Evolutionary conservation across 2,329 filamentous ascomycete species (phyloP), one percentile per base, ranked within the genome.

Genomic region (Pseudocercospora crystallina): DNA sequence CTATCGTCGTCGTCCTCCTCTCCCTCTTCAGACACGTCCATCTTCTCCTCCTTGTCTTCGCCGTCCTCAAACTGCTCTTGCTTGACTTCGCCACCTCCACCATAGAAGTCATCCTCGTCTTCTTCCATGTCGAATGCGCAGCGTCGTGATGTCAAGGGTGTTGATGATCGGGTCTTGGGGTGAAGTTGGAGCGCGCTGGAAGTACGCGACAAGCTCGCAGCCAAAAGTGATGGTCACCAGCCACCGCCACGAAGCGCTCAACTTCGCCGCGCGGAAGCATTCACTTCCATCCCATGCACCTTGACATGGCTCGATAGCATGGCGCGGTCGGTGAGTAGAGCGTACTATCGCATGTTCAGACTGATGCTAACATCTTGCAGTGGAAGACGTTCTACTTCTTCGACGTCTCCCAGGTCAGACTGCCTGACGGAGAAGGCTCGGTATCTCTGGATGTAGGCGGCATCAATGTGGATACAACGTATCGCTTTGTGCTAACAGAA

Each of bases 351-450:
- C 15, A 32, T 5, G n/a, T 34, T 13, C 5, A 34, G 13, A 38
- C 8, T 34, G 1, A 35, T 14, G 36, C 43, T 51, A 10, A 59
- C 26, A 10, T 43, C 49, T 40, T 20, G 43, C 59, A 96, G 92
- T 97, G 94, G 92, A 96, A 96, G 87, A 86, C 87, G 63, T 99
- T 99, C 78, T 91, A 95, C 80, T 99, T 99, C 85, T 97, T 99
- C 82, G 90, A 96, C 74, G 90, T 95, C 71, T 84, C 84, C 69
- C 86, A 88, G 69, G 85, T 96, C 71, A 84, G 86, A 67, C 80
- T 91, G 64, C 81, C 80, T 62, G 87, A 95, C 70, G 86, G 86
- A 65, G 89, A 95, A 68, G 86, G 84, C 68, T 83, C 84, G 31
- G 49, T 66, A 38, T 51, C 60, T 39, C 59, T 68, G 63, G 62